These are phyloP conservation scores for Nothopassalora personata DNA, from an alignment of 2,329 filamentous ascomycete genomes.

Conservation along the genomic window DNA sequence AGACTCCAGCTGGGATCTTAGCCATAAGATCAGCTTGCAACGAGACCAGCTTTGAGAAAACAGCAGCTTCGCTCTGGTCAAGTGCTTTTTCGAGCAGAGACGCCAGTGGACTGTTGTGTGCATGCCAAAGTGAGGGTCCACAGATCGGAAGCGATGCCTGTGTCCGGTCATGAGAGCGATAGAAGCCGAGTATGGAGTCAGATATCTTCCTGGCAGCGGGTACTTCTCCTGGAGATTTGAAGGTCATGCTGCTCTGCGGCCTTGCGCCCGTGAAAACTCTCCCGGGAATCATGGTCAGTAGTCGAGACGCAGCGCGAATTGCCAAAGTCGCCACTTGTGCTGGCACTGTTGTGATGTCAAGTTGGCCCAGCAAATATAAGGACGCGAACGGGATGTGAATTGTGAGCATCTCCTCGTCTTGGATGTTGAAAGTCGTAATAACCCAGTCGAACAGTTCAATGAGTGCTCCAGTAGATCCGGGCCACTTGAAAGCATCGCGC, in stretches of 20 bases:
- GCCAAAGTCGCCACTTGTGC: neutral
- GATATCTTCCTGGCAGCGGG: slow-evolving; percentile 1
- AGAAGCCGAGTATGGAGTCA: slow-evolving; percentile 8
- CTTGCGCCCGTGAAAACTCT: slow-evolving; percentile 6
- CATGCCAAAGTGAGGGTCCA: neutral
- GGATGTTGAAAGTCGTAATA: slow-evolving; percentile 80
- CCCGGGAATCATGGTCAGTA: slow-evolving; percentile 15
- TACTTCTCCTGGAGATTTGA: neutral
- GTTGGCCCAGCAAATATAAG: slow-evolving; percentile 37
- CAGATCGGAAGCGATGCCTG: neutral
- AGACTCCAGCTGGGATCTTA: neutral
- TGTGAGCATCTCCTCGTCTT: slow-evolving; percentile 91
- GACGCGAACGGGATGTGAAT: slow-evolving; percentile 70
- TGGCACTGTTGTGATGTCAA: slow-evolving; percentile 7
- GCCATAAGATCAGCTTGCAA: neutral
- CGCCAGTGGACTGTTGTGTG: neutral
- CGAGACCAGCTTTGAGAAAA: neutral
- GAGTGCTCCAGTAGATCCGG: slow-evolving; percentile 38
- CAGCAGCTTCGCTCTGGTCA: neutral
- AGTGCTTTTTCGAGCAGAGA: slow-evolving; percentile 5
- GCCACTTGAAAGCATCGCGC: slow-evolving; percentile 8
- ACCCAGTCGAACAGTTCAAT: slow-evolving; percentile 76
- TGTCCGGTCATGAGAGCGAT: slow-evolving; percentile 6
- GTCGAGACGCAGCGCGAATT: slow-evolving; percentile 5
- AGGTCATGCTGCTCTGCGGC: neutral